Conservation (phyloP, 1,139 yeast species). For the Geotrichum reessii region DNA sequence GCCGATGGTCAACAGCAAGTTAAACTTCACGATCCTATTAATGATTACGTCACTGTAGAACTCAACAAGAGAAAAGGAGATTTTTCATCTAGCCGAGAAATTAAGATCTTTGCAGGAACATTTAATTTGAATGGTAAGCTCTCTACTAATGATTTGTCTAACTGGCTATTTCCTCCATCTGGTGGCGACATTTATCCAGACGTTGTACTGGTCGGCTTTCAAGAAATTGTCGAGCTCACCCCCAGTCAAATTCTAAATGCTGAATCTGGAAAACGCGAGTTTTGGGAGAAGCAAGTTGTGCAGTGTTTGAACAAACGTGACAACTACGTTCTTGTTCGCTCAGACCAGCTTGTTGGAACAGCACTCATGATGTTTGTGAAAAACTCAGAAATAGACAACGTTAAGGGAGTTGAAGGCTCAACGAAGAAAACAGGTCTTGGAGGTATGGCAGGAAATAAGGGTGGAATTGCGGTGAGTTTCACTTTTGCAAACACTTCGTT, state of each 20-base stretch:
- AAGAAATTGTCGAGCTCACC: slow-evolving; percentile 86
- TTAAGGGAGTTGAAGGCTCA: slow-evolving; percentile 73
- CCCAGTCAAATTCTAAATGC: slow-evolving; percentile 85
- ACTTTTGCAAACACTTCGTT: slow-evolving; percentile 70
- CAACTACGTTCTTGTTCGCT: slow-evolving; percentile 65
- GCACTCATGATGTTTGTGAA: slow-evolving; percentile 67
- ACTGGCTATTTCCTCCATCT: slow-evolving; percentile 78
- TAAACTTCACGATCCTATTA: slow-evolving; percentile 76
- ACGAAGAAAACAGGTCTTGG: slow-evolving; percentile 85
- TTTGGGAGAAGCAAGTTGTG: slow-evolving; percentile 74
- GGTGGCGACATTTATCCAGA: slow-evolving; percentile 45
- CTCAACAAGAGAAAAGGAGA: slow-evolving; percentile 47
- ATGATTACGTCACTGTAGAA: slow-evolving; percentile 67
- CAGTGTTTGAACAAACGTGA: slow-evolving; percentile 50
- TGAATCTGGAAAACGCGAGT: slow-evolving; percentile 61
- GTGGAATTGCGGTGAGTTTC: slow-evolving; percentile 83
- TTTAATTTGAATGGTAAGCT: slow-evolving; percentile 80
- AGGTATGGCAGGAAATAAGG: slow-evolving; percentile 88
- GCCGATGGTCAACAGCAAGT: slow-evolving; percentile 69
- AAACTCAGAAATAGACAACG: slow-evolving; percentile 53
- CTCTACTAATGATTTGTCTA: slow-evolving; percentile 50
- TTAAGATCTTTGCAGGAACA: slow-evolving; percentile 74
- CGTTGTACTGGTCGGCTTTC: slow-evolving; percentile 75
- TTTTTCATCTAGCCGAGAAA: slow-evolving; percentile 56
- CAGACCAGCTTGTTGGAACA: slow-evolving; percentile 92